These are phyloP conservation scores for Fusarium nisikadoi DNA, from an alignment of 2,329 filamentous ascomycete genomes.

Conservation along the genomic window DNA sequence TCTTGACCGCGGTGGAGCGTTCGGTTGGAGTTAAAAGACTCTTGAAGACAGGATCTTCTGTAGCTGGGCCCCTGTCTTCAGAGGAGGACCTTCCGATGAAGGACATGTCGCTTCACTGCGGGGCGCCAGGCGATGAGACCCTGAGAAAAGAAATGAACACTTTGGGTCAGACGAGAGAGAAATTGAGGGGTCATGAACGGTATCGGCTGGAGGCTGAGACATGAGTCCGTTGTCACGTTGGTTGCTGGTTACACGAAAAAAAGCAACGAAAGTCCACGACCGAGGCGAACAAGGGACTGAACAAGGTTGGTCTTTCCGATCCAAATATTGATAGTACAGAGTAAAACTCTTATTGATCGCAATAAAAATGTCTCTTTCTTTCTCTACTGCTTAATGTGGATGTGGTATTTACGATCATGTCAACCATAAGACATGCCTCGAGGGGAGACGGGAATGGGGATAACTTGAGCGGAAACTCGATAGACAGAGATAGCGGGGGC, in stretches of 20 bases:
- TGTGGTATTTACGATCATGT: neutral
- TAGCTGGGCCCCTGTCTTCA: neutral
- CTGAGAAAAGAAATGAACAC: neutral
- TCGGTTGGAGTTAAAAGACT: neutral
- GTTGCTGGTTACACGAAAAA: neutral
- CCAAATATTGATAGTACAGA: no score
- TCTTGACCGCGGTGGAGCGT: neutral
- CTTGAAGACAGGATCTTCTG: neutral
- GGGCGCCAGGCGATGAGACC: neutral
- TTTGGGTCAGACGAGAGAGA: neutral
- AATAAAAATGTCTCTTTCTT: no score
- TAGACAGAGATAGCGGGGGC: neutral
- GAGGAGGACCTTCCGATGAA: no score
- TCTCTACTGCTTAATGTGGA: neutral
- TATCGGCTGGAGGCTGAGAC: neutral
- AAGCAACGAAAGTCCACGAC: neutral
- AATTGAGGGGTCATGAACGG: neutral
- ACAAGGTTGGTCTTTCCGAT: neutral
- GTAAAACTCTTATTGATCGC: no score
- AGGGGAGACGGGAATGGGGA: neutral
- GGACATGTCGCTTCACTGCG: neutral
- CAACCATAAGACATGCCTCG: neutral
- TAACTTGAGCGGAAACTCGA: neutral
- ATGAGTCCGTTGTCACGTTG: neutral
- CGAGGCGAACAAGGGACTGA: neutral